Conservation (phyloP, 768 basidiomycete species). For the Cyathus striatus region DNA sequence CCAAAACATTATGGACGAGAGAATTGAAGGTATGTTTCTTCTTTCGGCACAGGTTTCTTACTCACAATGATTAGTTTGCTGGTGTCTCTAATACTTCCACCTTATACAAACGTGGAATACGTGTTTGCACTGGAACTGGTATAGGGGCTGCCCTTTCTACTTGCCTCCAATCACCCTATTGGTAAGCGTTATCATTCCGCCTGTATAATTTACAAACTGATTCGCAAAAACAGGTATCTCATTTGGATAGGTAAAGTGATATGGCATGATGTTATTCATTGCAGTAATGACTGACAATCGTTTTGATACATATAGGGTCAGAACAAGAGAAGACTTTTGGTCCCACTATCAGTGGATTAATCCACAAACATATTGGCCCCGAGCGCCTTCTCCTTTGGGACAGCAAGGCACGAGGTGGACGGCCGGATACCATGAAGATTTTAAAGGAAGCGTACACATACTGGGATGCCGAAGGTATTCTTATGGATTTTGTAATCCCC, state of each 20-base stretch:
- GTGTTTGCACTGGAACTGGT: constrained; percentile 79
- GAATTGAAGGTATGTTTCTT: constrained; percentile 59
- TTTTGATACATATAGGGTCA: constrained; percentile 50
- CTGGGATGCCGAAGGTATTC: constrained; percentile 69
- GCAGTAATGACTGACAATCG: no score
- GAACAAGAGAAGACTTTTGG: constrained; percentile 80
- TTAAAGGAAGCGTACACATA: constrained; percentile 61
- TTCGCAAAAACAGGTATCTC: constrained; percentile 52
- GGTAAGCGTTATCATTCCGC: constrained; percentile 33
- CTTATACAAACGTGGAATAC: constrained; percentile 75
- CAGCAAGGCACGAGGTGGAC: constrained; percentile 65
- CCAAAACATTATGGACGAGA: constrained; percentile 71
- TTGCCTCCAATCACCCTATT: constrained; percentile 69
- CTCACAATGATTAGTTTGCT: constrained; percentile 46
- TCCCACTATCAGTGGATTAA: constrained; percentile 65
- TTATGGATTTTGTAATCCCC: background rate
- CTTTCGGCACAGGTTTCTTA: background rate
- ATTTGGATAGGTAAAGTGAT: constrained; percentile 64
- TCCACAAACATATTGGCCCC: constrained; percentile 65
- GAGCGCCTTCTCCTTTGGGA: constrained; percentile 78
- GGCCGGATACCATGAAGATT: constrained; percentile 75
- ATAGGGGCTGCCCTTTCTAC: constrained; percentile 78
- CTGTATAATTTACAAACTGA: constrained; percentile 5
- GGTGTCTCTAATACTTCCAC: constrained; percentile 78
- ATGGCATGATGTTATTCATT: no score